A percentile compares a stretch with the other conserved stretches of the same genome.
Evolutionary conservation across 2,329 filamentous ascomycete species (phyloP).

Genomic region (Colletotrichum eremochloae): DNA sequence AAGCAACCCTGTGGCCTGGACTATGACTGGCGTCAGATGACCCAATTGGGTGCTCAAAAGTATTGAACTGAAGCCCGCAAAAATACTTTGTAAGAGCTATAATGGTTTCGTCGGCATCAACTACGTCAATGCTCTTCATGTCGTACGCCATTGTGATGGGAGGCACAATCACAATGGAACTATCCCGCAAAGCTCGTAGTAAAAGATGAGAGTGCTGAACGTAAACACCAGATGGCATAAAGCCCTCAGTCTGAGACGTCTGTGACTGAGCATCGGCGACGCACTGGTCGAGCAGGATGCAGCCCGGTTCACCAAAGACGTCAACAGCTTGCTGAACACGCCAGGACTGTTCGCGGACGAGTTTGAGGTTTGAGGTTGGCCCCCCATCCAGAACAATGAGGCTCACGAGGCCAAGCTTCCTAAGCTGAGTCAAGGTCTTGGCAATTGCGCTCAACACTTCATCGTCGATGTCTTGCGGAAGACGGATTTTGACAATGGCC

Average conservation of each 20-base stretch:
- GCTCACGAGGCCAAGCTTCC: constrained; percentile 83
- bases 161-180: constrained; percentile 55
- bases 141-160: constrained; percentile 59
- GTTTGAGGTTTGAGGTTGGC: constrained; percentile 54
- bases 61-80: constrained; percentile 71
- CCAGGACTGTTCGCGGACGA: constrained; percentile 74
- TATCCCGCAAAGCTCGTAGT: constrained; percentile 50
- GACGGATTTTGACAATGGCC: constrained; percentile 86
- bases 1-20: constrained; percentile 65
- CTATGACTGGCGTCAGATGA: constrained; percentile 44
- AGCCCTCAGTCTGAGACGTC: constrained; percentile 23
- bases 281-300: constrained; percentile 67
- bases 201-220: constrained; percentile 45
- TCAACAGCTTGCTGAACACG: constrained; percentile 83
- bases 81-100: constrained; percentile 83
- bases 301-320: constrained; percentile 74
- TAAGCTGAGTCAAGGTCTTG: constrained; percentile 86
- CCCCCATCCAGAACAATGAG: constrained; percentile 86
- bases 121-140: constrained; percentile 53
- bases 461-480: constrained; percentile 78
- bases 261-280: constrained; percentile 25
- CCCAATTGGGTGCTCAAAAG: constrained; percentile 39
- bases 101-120: constrained; percentile 72
- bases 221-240: constrained; percentile 39
- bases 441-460: constrained; percentile 80